Conservation (phyloP, 495 filamentous ascomycete genomes). For the Lophium mytilinum region DNA sequence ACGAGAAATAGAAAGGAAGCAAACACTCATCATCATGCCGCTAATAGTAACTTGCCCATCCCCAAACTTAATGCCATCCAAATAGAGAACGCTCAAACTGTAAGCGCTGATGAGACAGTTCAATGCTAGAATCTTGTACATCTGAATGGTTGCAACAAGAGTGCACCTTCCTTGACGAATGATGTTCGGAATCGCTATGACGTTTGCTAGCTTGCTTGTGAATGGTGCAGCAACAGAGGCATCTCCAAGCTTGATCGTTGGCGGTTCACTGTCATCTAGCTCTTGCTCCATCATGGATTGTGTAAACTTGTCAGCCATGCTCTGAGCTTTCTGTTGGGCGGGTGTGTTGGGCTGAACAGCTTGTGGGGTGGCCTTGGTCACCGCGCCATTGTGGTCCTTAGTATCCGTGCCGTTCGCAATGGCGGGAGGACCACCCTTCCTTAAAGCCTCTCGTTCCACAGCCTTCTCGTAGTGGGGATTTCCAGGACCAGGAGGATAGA, state of each 20-base stretch:
- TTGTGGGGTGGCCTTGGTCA: background rate
- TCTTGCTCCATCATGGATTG: conserved; percentile 84
- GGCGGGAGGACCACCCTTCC: conserved; percentile 51
- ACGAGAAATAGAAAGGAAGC: conserved; percentile 93
- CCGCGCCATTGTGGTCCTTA: background rate
- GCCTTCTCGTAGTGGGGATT: conserved; percentile 98
- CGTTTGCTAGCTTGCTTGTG: conserved; percentile 94
- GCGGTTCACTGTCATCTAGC: conserved; percentile 76
- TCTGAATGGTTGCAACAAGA: conserved; percentile 95
- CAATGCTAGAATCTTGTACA: conserved; percentile 99
- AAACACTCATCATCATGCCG: conserved; percentile 99
- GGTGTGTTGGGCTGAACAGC: conserved; percentile 43
- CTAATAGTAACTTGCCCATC: conserved; percentile 98
- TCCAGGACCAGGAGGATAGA: conserved; percentile 82
- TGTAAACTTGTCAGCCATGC: conserved; percentile 81
- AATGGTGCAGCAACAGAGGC: conserved; percentile 96
- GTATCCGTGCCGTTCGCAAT: conserved; percentile 34
- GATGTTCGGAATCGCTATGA: conserved; percentile 96
- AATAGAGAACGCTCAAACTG: conserved; percentile 89
- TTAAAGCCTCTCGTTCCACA: conserved; percentile 69
- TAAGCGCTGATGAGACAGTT: conserved; percentile 99
- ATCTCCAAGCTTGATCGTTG: conserved; percentile 94
- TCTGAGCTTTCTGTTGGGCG: conserved; percentile 61
- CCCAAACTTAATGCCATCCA: conserved; percentile 98
- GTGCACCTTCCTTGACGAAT: conserved; percentile 96